Conservation (phyloP, 345 rosid species). For the Camelina laxa region DNA sequence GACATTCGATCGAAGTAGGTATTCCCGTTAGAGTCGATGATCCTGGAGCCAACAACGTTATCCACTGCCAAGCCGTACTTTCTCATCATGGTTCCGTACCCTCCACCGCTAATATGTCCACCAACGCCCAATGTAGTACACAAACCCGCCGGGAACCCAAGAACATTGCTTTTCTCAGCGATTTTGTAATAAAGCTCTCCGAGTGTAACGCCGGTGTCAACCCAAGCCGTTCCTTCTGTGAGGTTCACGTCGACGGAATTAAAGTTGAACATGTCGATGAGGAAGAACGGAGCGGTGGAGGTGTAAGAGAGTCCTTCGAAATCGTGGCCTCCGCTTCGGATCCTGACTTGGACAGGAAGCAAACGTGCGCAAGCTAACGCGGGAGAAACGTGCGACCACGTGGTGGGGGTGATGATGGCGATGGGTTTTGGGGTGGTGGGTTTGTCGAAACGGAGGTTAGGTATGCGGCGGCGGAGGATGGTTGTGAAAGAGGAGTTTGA, state of each 20-base stretch:
- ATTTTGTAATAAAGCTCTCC: slow-evolving; percentile 51
- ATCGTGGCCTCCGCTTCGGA: slow-evolving; percentile 61
- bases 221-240: slow-evolving; percentile 43
- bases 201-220: slow-evolving; percentile 46
- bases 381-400: slow-evolving; percentile 44
- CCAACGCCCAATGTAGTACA: slow-evolving; percentile 54
- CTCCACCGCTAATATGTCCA: slow-evolving; percentile 63
- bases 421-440: slow-evolving; percentile 54
- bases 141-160: slow-evolving; percentile 54
- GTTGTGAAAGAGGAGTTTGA: slow-evolving; percentile 43
- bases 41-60: slow-evolving; percentile 51
- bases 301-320: slow-evolving; percentile 54
- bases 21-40: slow-evolving; percentile 46
- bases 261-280: slow-evolving; percentile 47
- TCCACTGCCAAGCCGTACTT: slow-evolving; percentile 60
- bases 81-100: slow-evolving; percentile 59
- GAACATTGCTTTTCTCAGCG: slow-evolving; percentile 44
- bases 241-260: slow-evolving; percentile 40
- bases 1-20: slow-evolving; percentile 44
- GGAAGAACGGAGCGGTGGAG: slow-evolving; percentile 47
- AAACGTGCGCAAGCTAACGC: slow-evolving; percentile 43
- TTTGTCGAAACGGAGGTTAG: slow-evolving; percentile 50
- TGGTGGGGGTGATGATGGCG: slow-evolving; percentile 39
- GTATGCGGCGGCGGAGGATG: slow-evolving; percentile 43
- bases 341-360: slow-evolving; percentile 41